Evolutionary conservation across 306 rosid genomes (phyloP).

Genomic region (Medicago truncatula): MtrunA17r5.0-ANR NC_053042.1:46006001-46006500

Average conservation of each 20-base stretch:
- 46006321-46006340: not conserved
- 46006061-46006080: not conserved
- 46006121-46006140: not conserved
- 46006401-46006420: not conserved
- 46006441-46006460: conserved; percentile 74
- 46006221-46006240: not conserved
- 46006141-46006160: not conserved
- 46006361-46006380: not conserved
- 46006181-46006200: not conserved
- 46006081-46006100: not conserved
- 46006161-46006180: not conserved
- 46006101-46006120: conserved; percentile 9
- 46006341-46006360: not conserved
- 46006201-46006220: not conserved
- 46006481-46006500: conserved; percentile 93
- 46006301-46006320: not conserved
- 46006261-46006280: not conserved
- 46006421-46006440: conserved; percentile 71
- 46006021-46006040: not conserved
- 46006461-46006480: conserved; percentile 96
- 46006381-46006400: conserved; percentile 17
- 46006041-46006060: not conserved
- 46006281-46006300: conserved; percentile 15
- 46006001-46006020: not conserved
- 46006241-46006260: not conserved